Conservation (phyloP, 345 rosid genomes). For the Firmiana major region DNA sequence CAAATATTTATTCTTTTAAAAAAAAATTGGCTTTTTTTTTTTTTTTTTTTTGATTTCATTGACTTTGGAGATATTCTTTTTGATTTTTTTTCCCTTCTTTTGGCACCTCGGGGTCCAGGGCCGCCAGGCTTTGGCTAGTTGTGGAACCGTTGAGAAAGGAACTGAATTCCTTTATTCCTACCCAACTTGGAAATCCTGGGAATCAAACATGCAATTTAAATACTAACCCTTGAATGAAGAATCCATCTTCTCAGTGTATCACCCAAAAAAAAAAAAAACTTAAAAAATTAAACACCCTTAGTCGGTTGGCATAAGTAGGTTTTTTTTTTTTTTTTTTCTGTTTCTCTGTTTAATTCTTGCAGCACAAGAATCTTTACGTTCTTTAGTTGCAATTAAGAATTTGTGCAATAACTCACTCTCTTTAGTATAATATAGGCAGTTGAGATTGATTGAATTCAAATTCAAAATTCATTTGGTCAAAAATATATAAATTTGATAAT, state of each 20-base stretch:
- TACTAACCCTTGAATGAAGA: neutral
- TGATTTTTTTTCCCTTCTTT: neutral
- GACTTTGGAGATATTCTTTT: neutral
- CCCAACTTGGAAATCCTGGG: neutral
- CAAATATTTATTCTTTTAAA: too few relatives aligned
- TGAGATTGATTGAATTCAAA: too few relatives aligned
- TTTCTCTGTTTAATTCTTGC: neutral
- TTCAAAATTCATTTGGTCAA: too few relatives aligned
- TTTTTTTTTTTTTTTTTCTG: neutral
- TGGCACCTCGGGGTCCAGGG: neutral
- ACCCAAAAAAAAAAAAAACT: neutral
- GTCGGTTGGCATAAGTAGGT: too few relatives aligned
- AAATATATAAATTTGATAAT: too few relatives aligned
- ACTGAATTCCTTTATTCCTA: neutral
- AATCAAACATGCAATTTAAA: neutral
- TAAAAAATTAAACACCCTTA: neutral
- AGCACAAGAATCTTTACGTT: neutral
- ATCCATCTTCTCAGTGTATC: neutral
- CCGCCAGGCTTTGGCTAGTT: neutral
- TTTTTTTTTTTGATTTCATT: constrained; percentile 5
- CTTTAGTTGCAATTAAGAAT: neutral
- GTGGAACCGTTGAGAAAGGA: neutral
- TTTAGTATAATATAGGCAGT: too few relatives aligned
- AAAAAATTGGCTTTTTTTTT: too few relatives aligned
- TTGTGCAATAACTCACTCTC: too few relatives aligned